A percentile compares a stretch with the other conserved stretches of the same genome.
phyloP scores from a whole-genome alignment of 2,329 filamentous ascomycete species.

The Trichophyton verrucosum region DNA sequence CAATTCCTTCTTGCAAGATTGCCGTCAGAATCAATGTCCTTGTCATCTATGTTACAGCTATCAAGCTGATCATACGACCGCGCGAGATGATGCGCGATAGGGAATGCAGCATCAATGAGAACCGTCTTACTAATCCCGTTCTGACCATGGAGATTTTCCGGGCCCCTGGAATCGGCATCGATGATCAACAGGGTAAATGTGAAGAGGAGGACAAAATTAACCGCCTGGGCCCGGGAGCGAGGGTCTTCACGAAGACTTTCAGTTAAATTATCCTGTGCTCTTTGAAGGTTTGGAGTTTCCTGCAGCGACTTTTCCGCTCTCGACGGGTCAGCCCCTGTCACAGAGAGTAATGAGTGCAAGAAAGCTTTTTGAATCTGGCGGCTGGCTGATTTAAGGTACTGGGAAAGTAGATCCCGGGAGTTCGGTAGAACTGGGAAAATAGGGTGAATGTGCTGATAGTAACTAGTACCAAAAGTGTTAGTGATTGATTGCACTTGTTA shows the following conservation, averaged over 20 bases:
- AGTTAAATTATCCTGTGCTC: conserved; percentile 29
- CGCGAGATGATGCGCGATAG: conserved; percentile 28
- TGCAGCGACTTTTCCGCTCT: conserved; percentile 25
- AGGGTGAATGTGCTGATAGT: conserved; percentile 31
- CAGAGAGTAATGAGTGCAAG: conserved; percentile 28
- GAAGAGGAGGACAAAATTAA: conserved; percentile 33
- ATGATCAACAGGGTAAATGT: conserved; percentile 31
- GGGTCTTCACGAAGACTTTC: conserved; percentile 29
- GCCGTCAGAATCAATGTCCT: conserved; percentile 30
- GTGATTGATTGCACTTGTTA: neutral
- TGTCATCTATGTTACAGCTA: conserved; percentile 20
- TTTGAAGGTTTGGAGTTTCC: conserved; percentile 24
- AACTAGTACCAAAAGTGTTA: conserved; percentile 21
- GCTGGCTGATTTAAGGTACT: conserved; percentile 28
- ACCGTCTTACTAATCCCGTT: conserved; percentile 30
- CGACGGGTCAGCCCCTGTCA: conserved; percentile 27
- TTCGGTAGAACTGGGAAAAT: conserved; percentile 31
- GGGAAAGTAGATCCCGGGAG: conserved; percentile 27
- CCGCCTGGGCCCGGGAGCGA: conserved; percentile 21
- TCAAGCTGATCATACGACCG: conserved; percentile 30
- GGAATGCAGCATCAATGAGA: conserved; percentile 29
- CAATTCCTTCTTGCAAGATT: conserved; percentile 31
- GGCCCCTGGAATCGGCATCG: conserved; percentile 31
- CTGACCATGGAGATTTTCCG: conserved; percentile 31
- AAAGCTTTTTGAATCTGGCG: conserved; percentile 32